These are phyloP conservation scores for Tephrocybe sp. DNA, from an alignment of 768 basidiomycete genomes.

Conservation along the genomic window DNA sequence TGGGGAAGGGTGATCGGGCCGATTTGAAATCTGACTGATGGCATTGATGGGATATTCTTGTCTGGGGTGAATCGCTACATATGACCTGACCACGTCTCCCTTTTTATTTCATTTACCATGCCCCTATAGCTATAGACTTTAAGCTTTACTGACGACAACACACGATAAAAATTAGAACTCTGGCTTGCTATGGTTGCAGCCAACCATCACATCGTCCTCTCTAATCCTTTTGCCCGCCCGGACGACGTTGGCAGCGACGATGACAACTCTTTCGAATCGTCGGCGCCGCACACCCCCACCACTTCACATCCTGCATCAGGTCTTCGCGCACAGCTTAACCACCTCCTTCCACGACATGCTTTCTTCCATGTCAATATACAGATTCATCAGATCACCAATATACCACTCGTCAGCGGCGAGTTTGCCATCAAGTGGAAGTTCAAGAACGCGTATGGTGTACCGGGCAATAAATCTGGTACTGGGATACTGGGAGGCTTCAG, in stretches of 20 bases:
- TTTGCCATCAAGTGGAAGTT: constrained; percentile 75
- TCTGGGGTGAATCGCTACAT: too few relatives aligned
- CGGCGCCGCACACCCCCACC: constrained; percentile 10
- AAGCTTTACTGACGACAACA: not conserved
- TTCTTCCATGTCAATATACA: constrained; percentile 61
- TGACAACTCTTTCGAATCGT: constrained; percentile 9
- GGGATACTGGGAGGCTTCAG: constrained; percentile 38
- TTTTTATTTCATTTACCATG: constrained; percentile 3
- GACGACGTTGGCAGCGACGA: constrained; percentile 14
- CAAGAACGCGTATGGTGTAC: constrained; percentile 46
- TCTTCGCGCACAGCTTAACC: constrained; percentile 59
- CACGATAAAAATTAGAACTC: not conserved
- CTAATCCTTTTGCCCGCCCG: constrained; percentile 15
- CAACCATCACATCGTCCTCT: constrained; percentile 16
- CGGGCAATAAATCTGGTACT: constrained; percentile 35
- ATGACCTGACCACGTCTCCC: too few relatives aligned
- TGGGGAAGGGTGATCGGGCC: not conserved
- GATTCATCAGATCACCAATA: constrained; percentile 68
- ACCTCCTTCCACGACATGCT: constrained; percentile 64
- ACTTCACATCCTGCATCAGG: constrained; percentile 18
- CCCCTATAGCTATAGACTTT: not conserved
- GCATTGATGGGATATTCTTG: too few relatives aligned
- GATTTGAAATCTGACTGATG: not conserved
- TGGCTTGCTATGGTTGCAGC: constrained; percentile 1
- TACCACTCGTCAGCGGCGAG: constrained; percentile 71